Percentiles rank a stretch among this genome's conserved stretches.
These are phyloP conservation scores for Ambrosiella xylebori DNA, from an alignment of 2,329 filamentous ascomycete genomes.

Conservation along the genomic window DNA sequence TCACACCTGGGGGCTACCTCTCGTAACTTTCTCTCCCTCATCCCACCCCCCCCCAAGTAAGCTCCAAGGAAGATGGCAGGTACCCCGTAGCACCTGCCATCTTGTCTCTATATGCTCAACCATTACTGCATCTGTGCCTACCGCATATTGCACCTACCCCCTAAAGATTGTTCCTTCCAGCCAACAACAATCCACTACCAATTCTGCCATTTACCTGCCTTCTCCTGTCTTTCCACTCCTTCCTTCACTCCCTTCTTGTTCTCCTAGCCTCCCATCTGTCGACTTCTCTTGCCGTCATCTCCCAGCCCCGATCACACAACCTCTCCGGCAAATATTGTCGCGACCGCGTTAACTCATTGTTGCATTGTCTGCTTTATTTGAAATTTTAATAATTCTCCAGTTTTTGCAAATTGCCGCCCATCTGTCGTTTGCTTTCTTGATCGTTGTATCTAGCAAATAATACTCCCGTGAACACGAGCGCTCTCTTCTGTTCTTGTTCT, in stretches of 20 bases:
- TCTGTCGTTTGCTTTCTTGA: constrained; percentile 6
- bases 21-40: neutral
- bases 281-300: neutral
- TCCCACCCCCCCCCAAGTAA: neutral
- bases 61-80: neutral
- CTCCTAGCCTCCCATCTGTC: neutral
- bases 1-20: neutral
- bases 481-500: neutral
- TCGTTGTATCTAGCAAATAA: neutral
- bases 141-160: neutral
- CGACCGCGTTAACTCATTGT: constrained; percentile 12
- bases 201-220: constrained; percentile 4
- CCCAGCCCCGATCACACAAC: constrained; percentile 8
- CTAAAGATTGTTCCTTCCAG: neutral
- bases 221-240: constrained; percentile 4
- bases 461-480: neutral
- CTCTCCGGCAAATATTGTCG: constrained; percentile 9
- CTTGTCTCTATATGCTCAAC: neutral
- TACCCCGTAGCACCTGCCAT: neutral
- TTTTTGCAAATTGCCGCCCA: constrained; percentile 3
- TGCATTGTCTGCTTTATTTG: constrained; percentile 3
- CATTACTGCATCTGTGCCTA: neutral
- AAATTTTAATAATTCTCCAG: neutral
- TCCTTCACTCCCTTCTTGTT: constrained; percentile 1
- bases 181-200: neutral